phyloP scores from a whole-genome alignment of 1,139 yeast species.

The Blastobotrys arbuscula region DNA sequence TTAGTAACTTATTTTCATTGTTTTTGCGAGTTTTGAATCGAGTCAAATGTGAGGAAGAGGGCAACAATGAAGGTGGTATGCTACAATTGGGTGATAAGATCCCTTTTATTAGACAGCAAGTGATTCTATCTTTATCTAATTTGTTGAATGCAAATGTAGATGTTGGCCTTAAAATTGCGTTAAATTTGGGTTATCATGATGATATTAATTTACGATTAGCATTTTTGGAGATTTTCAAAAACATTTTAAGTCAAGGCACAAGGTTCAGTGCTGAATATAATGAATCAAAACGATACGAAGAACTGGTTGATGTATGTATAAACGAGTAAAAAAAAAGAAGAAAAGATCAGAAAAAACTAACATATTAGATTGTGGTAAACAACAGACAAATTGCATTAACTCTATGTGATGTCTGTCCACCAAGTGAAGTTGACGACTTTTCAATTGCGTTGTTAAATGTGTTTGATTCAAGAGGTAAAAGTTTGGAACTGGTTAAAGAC shows the following conservation, averaged over 20 bases:
- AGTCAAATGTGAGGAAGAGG: constrained; percentile 35
- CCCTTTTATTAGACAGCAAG: constrained; percentile 43
- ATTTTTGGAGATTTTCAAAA: constrained; percentile 70
- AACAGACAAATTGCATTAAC: constrained; percentile 22
- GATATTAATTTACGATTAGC: constrained; percentile 62
- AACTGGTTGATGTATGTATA: constrained; percentile 28
- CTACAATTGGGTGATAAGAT: constrained; percentile 15
- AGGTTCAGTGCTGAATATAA: constrained; percentile 31
- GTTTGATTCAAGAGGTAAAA: constrained; percentile 48
- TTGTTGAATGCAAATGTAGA: constrained; percentile 68
- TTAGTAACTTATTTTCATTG: constrained; percentile 66
- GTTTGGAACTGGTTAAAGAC: constrained; percentile 51
- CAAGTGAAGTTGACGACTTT: constrained; percentile 65
- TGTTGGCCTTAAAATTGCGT: constrained; percentile 68
- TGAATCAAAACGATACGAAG: constrained; percentile 29
- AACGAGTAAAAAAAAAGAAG: neutral
- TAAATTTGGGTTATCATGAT: constrained; percentile 73
- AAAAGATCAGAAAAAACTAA: neutral
- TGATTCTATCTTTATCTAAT: constrained; percentile 63
- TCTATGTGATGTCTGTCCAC: constrained; percentile 45
- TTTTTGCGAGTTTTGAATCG: constrained; percentile 67
- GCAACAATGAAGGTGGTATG: constrained; percentile 13
- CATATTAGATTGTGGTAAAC: constrained; percentile 10
- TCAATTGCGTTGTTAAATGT: constrained; percentile 66
- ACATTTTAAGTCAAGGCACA: constrained; percentile 48